Evolutionary conservation across 2,329 filamentous ascomycete species (phyloP).

Genomic region (Corinectria fuckeliana): DNA sequence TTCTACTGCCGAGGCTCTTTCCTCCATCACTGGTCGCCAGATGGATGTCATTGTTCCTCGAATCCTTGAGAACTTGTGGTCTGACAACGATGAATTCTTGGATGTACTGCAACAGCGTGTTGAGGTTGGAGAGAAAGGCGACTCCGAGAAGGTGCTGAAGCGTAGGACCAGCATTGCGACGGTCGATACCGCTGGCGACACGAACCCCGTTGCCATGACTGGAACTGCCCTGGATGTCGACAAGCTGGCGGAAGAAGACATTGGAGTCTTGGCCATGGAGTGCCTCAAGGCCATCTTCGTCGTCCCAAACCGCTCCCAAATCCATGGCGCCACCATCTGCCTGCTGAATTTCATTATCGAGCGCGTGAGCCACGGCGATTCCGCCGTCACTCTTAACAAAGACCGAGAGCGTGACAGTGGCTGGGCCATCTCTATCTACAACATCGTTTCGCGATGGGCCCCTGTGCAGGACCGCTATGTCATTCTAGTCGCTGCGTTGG

Average conservation of each 20-base stretch:
- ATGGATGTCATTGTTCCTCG: slow-evolving; percentile 81
- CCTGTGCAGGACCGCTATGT: slow-evolving; percentile 94
- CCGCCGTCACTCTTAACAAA: slow-evolving; percentile 57
- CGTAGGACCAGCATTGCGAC: slow-evolving; percentile 82
- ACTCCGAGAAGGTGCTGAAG: slow-evolving; percentile 66
- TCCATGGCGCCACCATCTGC: slow-evolving; percentile 76
- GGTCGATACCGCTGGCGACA: slow-evolving; percentile 65
- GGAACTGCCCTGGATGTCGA: slow-evolving; percentile 88
- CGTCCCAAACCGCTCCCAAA: slow-evolving; percentile 80
- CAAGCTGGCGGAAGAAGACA: slow-evolving; percentile 87
- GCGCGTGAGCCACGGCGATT: slow-evolving; percentile 58
- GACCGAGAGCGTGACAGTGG: slow-evolving; percentile 57
- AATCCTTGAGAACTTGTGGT: slow-evolving; percentile 86
- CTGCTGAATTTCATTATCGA: slow-evolving; percentile 77
- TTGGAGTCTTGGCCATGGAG: slow-evolving; percentile 81
- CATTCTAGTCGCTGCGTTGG: slow-evolving; percentile 82
- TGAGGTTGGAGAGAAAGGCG: slow-evolving; percentile 70
- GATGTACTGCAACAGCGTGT: slow-evolving; percentile 71
- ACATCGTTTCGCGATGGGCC: slow-evolving; percentile 82
- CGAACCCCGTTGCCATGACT: slow-evolving; percentile 75
- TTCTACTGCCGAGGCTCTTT: slow-evolving; percentile 79
- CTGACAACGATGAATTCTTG: slow-evolving; percentile 73
- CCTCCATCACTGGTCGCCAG: slow-evolving; percentile 76
- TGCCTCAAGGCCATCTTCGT: slow-evolving; percentile 88
- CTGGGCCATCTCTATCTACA: slow-evolving; percentile 85